These are phyloP conservation scores for Neofusicoccum cordaticola DNA, from an alignment of 2,329 filamentous ascomycete species.

Conservation along the genomic window DNA sequence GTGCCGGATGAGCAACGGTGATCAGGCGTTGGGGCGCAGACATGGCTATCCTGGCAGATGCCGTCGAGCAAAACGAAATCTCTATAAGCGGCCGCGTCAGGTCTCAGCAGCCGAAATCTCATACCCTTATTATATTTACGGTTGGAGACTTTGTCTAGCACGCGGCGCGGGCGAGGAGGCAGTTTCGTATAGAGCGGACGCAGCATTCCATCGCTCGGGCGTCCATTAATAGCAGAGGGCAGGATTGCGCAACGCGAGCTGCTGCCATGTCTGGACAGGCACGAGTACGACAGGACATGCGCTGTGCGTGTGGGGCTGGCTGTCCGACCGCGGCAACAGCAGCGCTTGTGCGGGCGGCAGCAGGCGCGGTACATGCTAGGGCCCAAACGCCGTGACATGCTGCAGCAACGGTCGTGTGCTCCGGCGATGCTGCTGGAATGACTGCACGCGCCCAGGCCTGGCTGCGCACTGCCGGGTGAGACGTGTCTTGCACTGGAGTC, in stretches of 20 bases:
- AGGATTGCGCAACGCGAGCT: neutral
- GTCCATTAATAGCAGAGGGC: constrained; percentile 1
- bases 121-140: constrained; percentile 2
- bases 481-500: neutral
- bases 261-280: neutral
- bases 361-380: neutral
- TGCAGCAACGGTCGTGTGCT: constrained; percentile 5
- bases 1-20: constrained; percentile 1
- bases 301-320: constrained; percentile 5
- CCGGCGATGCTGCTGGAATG: neutral
- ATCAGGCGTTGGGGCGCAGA: constrained; percentile 15
- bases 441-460: neutral
- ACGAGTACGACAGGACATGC: neutral
- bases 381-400: neutral
- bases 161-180: neutral
- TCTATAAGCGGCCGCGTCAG: constrained; percentile 4
- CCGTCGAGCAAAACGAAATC: neutral
- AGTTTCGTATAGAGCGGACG: neutral
- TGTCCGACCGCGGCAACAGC: neutral
- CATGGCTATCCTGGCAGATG: constrained; percentile 9
- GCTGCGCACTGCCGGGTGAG: neutral
- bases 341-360: neutral
- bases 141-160: neutral
- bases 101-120: constrained; percentile 10
- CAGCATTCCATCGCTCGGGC: neutral